A percentile compares a stretch with the other conserved stretches of the same genome.
Evolutionary conservation across 2,329 filamentous ascomycete species (phyloP).

Genomic region (Apiospora hydei): DNA sequence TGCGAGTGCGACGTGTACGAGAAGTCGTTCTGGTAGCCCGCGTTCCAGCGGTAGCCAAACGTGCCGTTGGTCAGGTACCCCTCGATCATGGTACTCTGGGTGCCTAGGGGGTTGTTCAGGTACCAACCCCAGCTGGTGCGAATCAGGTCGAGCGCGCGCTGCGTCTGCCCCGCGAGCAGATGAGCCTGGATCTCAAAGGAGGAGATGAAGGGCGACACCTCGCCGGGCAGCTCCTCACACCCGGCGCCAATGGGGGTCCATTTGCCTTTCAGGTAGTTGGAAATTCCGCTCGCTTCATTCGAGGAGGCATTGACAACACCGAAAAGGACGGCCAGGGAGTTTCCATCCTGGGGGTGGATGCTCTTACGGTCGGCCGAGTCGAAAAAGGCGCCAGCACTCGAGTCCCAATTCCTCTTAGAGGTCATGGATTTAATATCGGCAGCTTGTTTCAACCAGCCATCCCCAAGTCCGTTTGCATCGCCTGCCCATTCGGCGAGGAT

Average conservation of each 20-base stretch:
- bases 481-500: conserved; percentile 56
- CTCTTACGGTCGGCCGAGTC: conserved; percentile 47
- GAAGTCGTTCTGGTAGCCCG: conserved; percentile 58
- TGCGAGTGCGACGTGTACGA: conserved; percentile 57
- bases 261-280: conserved; percentile 53
- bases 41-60: conserved; percentile 62
- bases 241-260: conserved; percentile 64
- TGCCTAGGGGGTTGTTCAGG: conserved; percentile 62
- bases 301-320: conserved; percentile 48
- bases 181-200: conserved; percentile 67
- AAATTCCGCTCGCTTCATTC: conserved; percentile 48
- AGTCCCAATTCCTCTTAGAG: conserved; percentile 57
- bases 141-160: conserved; percentile 62
- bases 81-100: conserved; percentile 64
- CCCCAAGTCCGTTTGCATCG: conserved; percentile 47
- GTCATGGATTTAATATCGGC: conserved; percentile 52
- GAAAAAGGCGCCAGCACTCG: conserved; percentile 56
- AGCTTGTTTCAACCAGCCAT: conserved; percentile 50
- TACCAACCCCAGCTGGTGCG: conserved; percentile 68
- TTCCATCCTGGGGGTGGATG: conserved; percentile 67
- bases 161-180: conserved; percentile 53
- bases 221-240: conserved; percentile 62
- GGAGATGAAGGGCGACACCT: conserved; percentile 65
- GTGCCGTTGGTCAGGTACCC: conserved; percentile 63
- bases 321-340: conserved; percentile 61